Base-by-base conservation (phyloP, 768 basidiomycete species). In the Amanita fuliginea region DNA sequence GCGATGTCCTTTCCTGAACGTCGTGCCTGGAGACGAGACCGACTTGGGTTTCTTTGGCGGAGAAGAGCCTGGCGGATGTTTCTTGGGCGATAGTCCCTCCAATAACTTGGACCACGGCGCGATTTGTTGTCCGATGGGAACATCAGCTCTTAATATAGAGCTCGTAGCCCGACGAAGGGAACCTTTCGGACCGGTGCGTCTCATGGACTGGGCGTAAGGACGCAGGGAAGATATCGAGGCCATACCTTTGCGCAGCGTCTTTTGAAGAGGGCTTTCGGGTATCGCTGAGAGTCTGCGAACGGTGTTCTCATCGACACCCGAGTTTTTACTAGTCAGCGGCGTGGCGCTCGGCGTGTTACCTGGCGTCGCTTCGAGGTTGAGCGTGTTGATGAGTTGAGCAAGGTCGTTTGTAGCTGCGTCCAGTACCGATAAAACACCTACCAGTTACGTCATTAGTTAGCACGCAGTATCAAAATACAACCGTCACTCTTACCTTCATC, bases 311-410 rank as follows among this genome's bases (percentile, higher is more conserved):
- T 50, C 34, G 16, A 59, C 51, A 14, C 14, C 47, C 36, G 43
- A 47, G 40, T 51, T 50, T 22, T 51, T 24, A 30, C 51, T 42
- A 9, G 61, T 56, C 19, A 72, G 63, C 2, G 78, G 75, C 1
- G 75, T 71, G 46, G 66, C 51, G 30, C 77, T 73, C 1, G 74
- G 69, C 1, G 73, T 77, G 5, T 60, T 72, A 2, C 70, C 69
- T 0, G 86, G 87, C 0, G 88, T 90, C 3, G 85, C 84, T 59
- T 87, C 79, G 3, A 91, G 69, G 55, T 89, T 84, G n/a, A 91
- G 71, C n/a, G 76, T 75, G 53, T 81, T 85, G 61, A 91, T 86
- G 3, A 91, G 67, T 49, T 77, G 77, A 0, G 83, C 87, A 3
- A 91, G 73, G 36, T 90, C 87, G 45, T 86, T 78, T 1, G 87